phyloP scores from a whole-genome alignment of 2,329 filamentous ascomycete genomes.

The Aureobasidium sp. region DNA sequence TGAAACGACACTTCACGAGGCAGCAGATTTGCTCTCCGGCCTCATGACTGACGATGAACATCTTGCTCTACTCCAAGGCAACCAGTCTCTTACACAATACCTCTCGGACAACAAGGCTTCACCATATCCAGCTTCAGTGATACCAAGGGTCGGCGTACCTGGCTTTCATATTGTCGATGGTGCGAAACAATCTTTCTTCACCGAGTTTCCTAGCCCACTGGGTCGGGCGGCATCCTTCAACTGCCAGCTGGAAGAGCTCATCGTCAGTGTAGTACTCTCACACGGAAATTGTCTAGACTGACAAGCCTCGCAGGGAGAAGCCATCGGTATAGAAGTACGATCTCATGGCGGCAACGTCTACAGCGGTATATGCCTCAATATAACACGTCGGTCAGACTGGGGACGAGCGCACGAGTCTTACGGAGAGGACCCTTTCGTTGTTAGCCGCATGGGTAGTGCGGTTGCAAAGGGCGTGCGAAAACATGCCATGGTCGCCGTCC shows the following conservation, averaged over 20 bases:
- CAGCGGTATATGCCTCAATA: conserved; percentile 7
- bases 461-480: not conserved
- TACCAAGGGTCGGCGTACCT: not conserved
- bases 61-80: not conserved
- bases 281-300: not conserved
- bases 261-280: not conserved
- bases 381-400: conserved; percentile 6
- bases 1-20: not conserved
- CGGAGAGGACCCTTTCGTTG: conserved; percentile 8
- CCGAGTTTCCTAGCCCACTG: not conserved
- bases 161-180: conserved; percentile 1
- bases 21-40: not conserved
- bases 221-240: conserved; percentile 2
- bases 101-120: conserved; percentile 4
- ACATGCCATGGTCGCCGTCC: conserved; percentile 23
- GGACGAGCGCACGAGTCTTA: conserved; percentile 7
- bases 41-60: conserved; percentile 4
- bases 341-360: conserved; percentile 9
- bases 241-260: not conserved
- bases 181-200: not conserved
- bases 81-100: not conserved
- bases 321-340: conserved; percentile 3
- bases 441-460: conserved; percentile 6
- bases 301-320: not conserved
- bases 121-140: not conserved